Percentiles rank a stretch among this genome's conserved stretches.
Evolutionary conservation across 805 yeast genomes (phyloP).

Genomic region (Lipomyces orientalis): DNA sequence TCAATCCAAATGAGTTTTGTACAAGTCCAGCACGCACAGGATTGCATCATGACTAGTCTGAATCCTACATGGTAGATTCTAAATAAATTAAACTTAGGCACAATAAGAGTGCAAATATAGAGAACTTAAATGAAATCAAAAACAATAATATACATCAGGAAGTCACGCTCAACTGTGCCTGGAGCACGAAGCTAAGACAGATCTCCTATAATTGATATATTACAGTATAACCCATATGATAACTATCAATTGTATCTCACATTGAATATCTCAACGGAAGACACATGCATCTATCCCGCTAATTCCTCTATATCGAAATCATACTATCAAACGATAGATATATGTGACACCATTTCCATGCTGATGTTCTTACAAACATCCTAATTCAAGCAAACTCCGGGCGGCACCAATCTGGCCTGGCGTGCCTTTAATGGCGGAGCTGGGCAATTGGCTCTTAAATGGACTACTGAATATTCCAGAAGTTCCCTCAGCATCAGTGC

Average conservation of each 20-base stretch:
- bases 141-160: not conserved
- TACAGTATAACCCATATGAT: not conserved
- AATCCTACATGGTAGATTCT: not conserved
- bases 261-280: not conserved
- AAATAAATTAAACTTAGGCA: not conserved
- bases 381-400: constrained; percentile 37
- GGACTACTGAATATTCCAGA: constrained; percentile 32
- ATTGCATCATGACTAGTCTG: not conserved
- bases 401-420: constrained; percentile 41
- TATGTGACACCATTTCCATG: not conserved
- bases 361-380: constrained; percentile 22
- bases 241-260: not conserved
- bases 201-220: not conserved
- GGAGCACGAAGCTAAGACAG: not conserved
- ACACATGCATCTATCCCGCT: not conserved
- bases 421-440: constrained; percentile 39
- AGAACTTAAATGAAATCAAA: not conserved
- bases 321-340: not conserved
- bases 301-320: not conserved
- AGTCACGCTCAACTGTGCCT: not conserved
- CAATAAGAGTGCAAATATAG: not conserved
- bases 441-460: constrained; percentile 30
- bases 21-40: not conserved
- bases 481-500: not conserved
- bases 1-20: not conserved